Conservation (phyloP, 2,329 filamentous ascomycete genomes). For the Aureobasidium sp. region DNA sequence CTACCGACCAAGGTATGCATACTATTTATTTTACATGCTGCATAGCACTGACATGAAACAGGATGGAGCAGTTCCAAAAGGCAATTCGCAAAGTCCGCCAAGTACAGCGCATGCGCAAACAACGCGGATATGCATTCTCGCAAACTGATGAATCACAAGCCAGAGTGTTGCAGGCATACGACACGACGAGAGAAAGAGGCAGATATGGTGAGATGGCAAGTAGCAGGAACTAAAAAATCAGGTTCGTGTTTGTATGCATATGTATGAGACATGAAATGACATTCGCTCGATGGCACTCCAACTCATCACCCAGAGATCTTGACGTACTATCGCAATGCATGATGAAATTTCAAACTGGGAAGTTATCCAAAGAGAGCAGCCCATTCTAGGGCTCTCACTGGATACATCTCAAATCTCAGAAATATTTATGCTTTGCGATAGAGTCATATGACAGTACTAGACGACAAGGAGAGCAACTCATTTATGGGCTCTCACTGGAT, state of each 20-base stretch:
- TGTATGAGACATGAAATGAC: constrained; percentile 9
- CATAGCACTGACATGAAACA: constrained; percentile 30
- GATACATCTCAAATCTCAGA: too few relatives aligned
- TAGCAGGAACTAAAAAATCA: constrained; percentile 19
- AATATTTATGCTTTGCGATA: too few relatives aligned
- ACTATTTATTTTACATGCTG: constrained; percentile 21
- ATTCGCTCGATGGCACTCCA: too few relatives aligned
- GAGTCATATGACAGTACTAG: too few relatives aligned
- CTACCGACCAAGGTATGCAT: constrained; percentile 85
- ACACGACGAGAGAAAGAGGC: constrained; percentile 87
- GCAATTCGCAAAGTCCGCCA: constrained; percentile 97
- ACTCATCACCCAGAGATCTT: too few relatives aligned
- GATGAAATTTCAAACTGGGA: too few relatives aligned
- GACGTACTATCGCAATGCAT: too few relatives aligned
- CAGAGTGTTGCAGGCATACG: constrained; percentile 90
- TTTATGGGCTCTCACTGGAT: too few relatives aligned
- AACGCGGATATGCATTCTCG: constrained; percentile 95
- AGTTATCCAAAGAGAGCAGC: too few relatives aligned
- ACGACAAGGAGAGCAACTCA: too few relatives aligned
- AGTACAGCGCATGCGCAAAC: constrained; percentile 98
- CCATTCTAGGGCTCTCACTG: too few relatives aligned
- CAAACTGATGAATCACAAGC: constrained; percentile 96
- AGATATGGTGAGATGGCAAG: constrained; percentile 92
- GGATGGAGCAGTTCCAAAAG: constrained; percentile 99
- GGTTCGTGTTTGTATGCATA: constrained; percentile 8